Evolutionary conservation across 208 protist species (phyloP).

Genomic region (Leishmania arabica): DNA sequence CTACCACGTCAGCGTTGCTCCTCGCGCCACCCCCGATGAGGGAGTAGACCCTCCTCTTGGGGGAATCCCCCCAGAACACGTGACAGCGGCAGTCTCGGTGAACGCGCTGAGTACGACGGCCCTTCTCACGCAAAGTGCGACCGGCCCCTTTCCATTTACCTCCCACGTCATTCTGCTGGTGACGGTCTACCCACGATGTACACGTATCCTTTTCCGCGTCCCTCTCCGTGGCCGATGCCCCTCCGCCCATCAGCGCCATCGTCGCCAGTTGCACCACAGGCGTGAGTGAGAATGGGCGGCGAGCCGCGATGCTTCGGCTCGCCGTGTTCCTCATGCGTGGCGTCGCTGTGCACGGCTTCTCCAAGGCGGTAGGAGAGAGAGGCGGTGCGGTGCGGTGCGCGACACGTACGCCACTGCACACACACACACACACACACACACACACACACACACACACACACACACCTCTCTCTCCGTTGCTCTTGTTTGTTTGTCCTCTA

Average conservation of each 20-base stretch:
- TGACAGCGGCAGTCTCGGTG: not conserved
- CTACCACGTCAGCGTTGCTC: not conserved
- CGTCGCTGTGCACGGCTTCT: not conserved
- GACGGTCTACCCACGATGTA: not conserved
- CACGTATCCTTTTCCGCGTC: not conserved
- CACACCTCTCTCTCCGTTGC: not conserved
- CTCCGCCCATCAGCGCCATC: not conserved
- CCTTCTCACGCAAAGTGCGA: not conserved
- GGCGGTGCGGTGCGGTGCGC: not conserved
- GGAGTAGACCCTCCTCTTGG: not conserved
- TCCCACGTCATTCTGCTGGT: not conserved
- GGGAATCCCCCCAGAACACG: not conserved
- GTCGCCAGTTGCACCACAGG: not conserved
- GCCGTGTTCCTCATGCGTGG: not conserved
- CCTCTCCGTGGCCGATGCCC: not conserved
- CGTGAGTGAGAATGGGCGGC: not conserved
- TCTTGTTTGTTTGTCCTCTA: too few relatives aligned
- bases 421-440: constrained; percentile 5
- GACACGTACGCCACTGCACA: not conserved
- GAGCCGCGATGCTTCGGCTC: not conserved
- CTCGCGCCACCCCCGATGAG: not conserved
- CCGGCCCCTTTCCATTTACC: not conserved
- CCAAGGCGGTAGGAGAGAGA: not conserved
- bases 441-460: too few relatives aligned
- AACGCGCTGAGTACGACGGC: not conserved